Percentiles rank a stretch among this genome's conserved stretches.
phyloP scores from a whole-genome alignment of 192 early-diverging fungal species.

The Backusella sp. region DNA sequence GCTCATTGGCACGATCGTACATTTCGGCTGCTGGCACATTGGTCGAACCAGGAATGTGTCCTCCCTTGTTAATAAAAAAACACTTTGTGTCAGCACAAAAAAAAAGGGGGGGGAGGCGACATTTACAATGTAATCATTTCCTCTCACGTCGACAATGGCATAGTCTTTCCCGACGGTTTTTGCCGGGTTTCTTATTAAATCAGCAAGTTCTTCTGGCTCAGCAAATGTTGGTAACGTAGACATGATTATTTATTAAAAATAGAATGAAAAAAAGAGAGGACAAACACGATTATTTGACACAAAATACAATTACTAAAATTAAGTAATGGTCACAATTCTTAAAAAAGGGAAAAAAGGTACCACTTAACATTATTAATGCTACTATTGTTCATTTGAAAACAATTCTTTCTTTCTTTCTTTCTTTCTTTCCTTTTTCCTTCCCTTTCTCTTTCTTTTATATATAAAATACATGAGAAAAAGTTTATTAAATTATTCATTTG shows the following conservation, averaged over 20 bases:
- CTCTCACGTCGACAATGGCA: constrained; percentile 72
- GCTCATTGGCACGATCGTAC: constrained; percentile 35
- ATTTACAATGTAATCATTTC: constrained; percentile 53
- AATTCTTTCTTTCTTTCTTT: background rate
- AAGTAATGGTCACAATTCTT: background rate
- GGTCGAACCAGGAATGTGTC: constrained; percentile 76
- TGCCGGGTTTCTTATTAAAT: background rate
- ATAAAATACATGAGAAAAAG: background rate
- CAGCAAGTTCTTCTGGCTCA: constrained; percentile 12
- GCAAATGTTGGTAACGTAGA: background rate
- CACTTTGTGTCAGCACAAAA: background rate
- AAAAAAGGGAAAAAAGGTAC: background rate
- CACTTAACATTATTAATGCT: background rate
- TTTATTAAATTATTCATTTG: constrained; percentile 41
- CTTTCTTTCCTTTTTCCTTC: background rate
- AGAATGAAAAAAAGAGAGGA: background rate
- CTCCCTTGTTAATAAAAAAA: constrained; percentile 42
- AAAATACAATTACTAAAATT: background rate
- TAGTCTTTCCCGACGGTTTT: constrained; percentile 61
- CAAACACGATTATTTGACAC: background rate
- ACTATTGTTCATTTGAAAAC: too few relatives aligned
- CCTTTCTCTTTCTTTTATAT: background rate
- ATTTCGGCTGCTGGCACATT: constrained; percentile 76
- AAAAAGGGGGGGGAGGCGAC: background rate
- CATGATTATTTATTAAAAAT: constrained; percentile 4